phyloP scores from a whole-genome alignment of 305 asterid species.

The Fraxinus paxiana region DNA sequence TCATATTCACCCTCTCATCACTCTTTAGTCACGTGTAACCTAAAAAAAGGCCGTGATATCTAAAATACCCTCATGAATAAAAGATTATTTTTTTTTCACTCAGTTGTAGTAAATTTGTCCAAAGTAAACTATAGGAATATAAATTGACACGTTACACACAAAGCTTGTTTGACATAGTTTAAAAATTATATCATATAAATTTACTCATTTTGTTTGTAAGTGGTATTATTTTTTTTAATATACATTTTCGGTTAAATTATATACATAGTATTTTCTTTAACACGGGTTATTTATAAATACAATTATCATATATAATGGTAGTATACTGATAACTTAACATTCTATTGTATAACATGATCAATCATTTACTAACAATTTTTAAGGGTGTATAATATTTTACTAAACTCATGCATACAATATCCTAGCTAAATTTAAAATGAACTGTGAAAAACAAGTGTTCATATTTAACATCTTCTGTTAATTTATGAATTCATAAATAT shows the following conservation, averaged over 20 bases:
- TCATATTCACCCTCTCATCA: neutral
- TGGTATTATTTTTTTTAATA: neutral
- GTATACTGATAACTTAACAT: neutral
- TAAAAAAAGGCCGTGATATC: neutral
- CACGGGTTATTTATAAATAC: neutral
- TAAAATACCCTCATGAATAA: neutral
- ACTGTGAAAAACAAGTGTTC: neutral
- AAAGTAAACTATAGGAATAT: neutral
- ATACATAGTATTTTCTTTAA: neutral
- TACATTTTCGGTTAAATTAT: neutral
- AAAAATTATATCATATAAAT: neutral
- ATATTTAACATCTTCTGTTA: neutral
- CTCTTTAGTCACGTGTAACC: neutral
- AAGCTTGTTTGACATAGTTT: neutral
- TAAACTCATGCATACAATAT: neutral
- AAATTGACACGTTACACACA: neutral
- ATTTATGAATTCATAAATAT: neutral
- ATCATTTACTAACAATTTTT: neutral
- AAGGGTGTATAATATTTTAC: neutral
- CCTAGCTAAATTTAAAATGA: neutral
- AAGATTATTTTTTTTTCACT: neutral
- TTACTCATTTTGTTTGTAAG: neutral
- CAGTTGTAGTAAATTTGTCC: neutral
- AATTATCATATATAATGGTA: neutral
- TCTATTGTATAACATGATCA: neutral